A percentile compares a stretch with the other conserved stretches of the same genome.
These are phyloP conservation scores for Pseudocercospora eumusae DNA, from an alignment of 2,329 filamentous ascomycete species.

Conservation along the genomic window DNA sequence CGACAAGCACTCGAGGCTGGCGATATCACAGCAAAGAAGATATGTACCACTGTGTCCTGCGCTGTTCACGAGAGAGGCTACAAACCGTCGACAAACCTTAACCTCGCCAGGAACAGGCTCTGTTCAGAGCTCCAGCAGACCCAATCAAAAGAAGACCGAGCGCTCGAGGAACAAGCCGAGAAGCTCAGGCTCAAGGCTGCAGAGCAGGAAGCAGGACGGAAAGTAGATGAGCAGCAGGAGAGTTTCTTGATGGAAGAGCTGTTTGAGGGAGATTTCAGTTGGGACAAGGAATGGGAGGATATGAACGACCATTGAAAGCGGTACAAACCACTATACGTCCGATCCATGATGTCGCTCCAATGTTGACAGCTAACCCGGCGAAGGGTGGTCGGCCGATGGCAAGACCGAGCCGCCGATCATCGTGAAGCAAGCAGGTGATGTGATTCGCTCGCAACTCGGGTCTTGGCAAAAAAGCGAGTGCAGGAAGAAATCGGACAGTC, in stretches of 20 bases:
- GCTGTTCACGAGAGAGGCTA: no score
- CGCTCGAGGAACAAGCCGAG: neutral
- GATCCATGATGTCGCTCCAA: neutral
- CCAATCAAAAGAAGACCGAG: neutral
- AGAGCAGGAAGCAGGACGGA: neutral
- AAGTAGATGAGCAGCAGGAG: neutral
- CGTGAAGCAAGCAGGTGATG: neutral
- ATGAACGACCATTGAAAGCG: neutral
- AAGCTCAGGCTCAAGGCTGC: neutral
- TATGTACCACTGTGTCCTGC: no score
- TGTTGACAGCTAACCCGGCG: neutral
- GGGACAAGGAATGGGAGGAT: neutral
- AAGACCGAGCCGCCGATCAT: conserved; percentile 1
- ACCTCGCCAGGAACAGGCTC: neutral
- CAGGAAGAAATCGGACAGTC: neutral
- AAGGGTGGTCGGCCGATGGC: neutral
- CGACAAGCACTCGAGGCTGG: no score
- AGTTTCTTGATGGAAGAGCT: neutral
- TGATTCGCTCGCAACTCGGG: conserved; percentile 1
- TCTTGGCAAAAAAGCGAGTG: conserved; percentile 2
- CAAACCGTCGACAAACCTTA: no score
- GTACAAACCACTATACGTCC: neutral
- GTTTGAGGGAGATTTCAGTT: neutral
- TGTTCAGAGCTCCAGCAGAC: neutral
- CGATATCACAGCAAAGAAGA: no score